Conservation (phyloP, 1,284 basidiomycete genomes). For the Pseudozyma sp. region DNA sequence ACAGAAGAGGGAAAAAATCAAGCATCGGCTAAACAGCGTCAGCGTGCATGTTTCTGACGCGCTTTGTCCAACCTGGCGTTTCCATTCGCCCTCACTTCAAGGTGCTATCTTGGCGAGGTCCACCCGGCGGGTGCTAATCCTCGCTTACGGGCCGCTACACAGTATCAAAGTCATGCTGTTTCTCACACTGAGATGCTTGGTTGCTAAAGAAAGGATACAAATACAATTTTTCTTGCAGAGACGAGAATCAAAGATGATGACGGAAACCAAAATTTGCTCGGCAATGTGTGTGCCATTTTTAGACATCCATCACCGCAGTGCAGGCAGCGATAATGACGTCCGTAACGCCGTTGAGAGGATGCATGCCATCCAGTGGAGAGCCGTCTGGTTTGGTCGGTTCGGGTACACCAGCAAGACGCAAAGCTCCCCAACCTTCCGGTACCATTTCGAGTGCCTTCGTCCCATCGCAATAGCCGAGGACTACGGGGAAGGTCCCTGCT, state of each 20-base stretch:
- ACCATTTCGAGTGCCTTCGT: slow-evolving; percentile 46
- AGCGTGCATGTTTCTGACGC: too few relatives aligned
- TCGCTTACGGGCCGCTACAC: too few relatives aligned
- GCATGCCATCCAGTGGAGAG: slow-evolving; percentile 12
- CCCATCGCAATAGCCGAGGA: slow-evolving; percentile 53
- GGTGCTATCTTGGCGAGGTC: too few relatives aligned
- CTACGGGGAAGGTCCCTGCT: slow-evolving; percentile 50
- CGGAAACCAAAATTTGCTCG: background rate
- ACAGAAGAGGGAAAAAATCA: too few relatives aligned
- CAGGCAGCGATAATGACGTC: slow-evolving; percentile 53
- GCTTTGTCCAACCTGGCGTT: too few relatives aligned
- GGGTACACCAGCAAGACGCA: slow-evolving; percentile 28
- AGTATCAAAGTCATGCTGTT: too few relatives aligned
- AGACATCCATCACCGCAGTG: slow-evolving; percentile 54
- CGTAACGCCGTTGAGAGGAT: slow-evolving; percentile 42
- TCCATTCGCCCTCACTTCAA: too few relatives aligned
- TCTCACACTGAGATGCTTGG: too few relatives aligned
- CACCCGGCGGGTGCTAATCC: too few relatives aligned
- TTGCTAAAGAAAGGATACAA: too few relatives aligned
- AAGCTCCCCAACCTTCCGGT: slow-evolving; percentile 50
- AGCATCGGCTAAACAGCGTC: too few relatives aligned
- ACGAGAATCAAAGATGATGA: background rate
- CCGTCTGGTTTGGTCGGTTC: slow-evolving; percentile 20
- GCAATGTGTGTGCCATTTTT: background rate
- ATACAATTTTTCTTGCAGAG: too few relatives aligned